Evolutionary conservation across 495 filamentous ascomycete species (phyloP).

Genomic region (Hypoxylon lenormandii): DNA sequence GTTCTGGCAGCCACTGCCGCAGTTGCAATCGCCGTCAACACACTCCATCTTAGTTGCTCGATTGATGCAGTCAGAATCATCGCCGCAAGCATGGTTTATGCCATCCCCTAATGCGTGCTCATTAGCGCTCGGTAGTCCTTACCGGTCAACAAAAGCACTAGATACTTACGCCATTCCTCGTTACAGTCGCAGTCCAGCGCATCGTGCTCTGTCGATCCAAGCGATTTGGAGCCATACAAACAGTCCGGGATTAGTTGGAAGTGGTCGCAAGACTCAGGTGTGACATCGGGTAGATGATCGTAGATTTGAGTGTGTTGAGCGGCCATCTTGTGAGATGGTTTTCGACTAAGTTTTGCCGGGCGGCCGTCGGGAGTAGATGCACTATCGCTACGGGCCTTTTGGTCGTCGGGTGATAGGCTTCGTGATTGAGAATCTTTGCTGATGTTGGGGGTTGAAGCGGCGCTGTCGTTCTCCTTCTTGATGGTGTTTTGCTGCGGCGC

Average conservation of each 20-base stretch:
- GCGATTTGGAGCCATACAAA: conserved; percentile 85
- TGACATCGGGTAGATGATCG: conserved; percentile 76
- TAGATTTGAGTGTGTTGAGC: conserved; percentile 72
- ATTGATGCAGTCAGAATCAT: conserved; percentile 99
- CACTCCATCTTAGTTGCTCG: conserved; percentile 98
- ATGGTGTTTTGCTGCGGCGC: conserved; percentile 48
- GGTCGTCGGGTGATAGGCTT: conserved; percentile 60
- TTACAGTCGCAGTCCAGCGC: conserved; percentile 94
- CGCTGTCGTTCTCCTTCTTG: conserved; percentile 55
- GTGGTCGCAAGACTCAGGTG: conserved; percentile 75
- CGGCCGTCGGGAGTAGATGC: conserved; percentile 60
- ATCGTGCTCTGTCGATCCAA: conserved; percentile 89
- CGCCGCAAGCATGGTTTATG: conserved; percentile 88
- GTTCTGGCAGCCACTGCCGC: conserved; percentile 88
- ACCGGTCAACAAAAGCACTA: conserved; percentile 24
- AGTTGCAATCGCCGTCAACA: conserved; percentile 82
- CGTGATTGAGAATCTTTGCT: conserved; percentile 56
- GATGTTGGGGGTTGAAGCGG: conserved; percentile 54
- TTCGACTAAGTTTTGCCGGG: conserved; percentile 78
- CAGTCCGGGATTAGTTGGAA: conserved; percentile 86
- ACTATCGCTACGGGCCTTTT: conserved; percentile 57
- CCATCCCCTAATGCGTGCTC: conserved; percentile 67
- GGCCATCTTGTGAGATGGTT: conserved; percentile 75
- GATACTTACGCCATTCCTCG: conserved; percentile 92
- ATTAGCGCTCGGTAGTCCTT: conserved; percentile 43